Evolutionary conservation across 1,284 basidiomycete genomes (phyloP), one percentile per base, ranked within the genome.

Genomic region (Violaceomyces palustris): DNA sequence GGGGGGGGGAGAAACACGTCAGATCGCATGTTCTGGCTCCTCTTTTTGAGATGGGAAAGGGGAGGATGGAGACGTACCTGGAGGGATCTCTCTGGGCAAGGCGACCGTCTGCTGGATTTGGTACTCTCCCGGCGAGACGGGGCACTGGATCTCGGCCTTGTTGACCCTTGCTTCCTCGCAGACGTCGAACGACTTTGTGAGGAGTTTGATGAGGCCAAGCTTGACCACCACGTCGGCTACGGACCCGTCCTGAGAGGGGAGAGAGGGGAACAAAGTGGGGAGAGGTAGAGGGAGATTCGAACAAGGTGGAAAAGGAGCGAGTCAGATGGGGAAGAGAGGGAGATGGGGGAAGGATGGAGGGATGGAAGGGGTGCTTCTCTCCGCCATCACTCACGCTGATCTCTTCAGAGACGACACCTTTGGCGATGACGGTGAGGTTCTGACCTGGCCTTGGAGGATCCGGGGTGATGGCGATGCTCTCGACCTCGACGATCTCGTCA

Each of bases 361-460:
- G n/a, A 30, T n/a, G 15, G 34, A 30, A 21, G 14, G 21, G 21
- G 25, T 36, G 37, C 15, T 11, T 12, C 10, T 18, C n/a, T 10
- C 11, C 10, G 15, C 27, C 30, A 10, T 15, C 11, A 67, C 67
- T 47, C 45, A 70, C 67, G 36, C 64, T 51, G 14, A 71, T 51
- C 33, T 46, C 35, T 7, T 46, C 38, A 34, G 49, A 45, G 42
- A 67, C 45, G 21, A 50, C 52, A 25, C 67, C 70, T 31, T 52
- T 61, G 14, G 61, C 70, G 12, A 38, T 48, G 14, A 73, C 53
- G 14, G 69, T 73, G 33, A 73, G 53, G 42, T 72, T 70, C 38
- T 63, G 54, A 12, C 70, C 70, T 4, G 57, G 52, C 25, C 55
- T 36, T n/a, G 70, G 70, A n/a, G 67, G 64, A 33, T 73, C 69